A percentile compares a stretch with the other conserved stretches of the same genome.
These are phyloP conservation scores for Alternaria sp. DNA, from an alignment of 2,329 filamentous ascomycete genomes.

Conservation along the genomic window DNA sequence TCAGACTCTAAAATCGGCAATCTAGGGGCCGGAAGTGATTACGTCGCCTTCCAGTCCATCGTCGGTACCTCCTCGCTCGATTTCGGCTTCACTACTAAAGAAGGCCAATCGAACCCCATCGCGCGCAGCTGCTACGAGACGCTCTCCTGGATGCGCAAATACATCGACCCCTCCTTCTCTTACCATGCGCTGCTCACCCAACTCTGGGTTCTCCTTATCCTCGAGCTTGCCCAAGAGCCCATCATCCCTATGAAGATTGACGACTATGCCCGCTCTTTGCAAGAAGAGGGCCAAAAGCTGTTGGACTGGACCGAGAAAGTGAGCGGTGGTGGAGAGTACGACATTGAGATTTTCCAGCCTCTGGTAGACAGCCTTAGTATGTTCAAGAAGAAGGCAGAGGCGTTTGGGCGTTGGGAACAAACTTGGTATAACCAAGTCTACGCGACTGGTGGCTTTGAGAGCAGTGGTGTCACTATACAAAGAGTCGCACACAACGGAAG, in stretches of 20 bases:
- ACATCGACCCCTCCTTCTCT: constrained; percentile 81
- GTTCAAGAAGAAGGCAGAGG: constrained; percentile 67
- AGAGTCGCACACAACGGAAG: constrained; percentile 81
- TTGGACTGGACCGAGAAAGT: constrained; percentile 69
- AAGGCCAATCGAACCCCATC: constrained; percentile 62
- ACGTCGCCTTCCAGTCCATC: constrained; percentile 89
- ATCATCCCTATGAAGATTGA: constrained; percentile 83
- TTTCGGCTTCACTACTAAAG: constrained; percentile 72
- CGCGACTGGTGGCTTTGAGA: constrained; percentile 78
- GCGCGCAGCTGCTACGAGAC: constrained; percentile 89
- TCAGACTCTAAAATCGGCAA: constrained; percentile 68
- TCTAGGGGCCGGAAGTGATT: constrained; percentile 81
- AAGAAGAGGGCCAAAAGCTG: constrained; percentile 72
- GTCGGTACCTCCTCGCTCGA: constrained; percentile 89
- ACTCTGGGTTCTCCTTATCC: constrained; percentile 80
- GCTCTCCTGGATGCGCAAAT: constrained; percentile 82
- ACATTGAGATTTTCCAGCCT: constrained; percentile 63
- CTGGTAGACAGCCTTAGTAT: constrained; percentile 70
- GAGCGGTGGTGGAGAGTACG: constrained; percentile 41
- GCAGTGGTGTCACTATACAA: constrained; percentile 69
- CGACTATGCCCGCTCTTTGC: constrained; percentile 73
- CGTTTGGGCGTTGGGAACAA: constrained; percentile 79
- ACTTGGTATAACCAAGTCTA: constrained; percentile 79
- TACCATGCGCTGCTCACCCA: constrained; percentile 84
- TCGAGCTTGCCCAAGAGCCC: constrained; percentile 83